Percentiles rank a stretch among this genome's conserved stretches.
phyloP scores from a whole-genome alignment of 768 basidiomycete species.

The Astraeus odoratus region DNA sequence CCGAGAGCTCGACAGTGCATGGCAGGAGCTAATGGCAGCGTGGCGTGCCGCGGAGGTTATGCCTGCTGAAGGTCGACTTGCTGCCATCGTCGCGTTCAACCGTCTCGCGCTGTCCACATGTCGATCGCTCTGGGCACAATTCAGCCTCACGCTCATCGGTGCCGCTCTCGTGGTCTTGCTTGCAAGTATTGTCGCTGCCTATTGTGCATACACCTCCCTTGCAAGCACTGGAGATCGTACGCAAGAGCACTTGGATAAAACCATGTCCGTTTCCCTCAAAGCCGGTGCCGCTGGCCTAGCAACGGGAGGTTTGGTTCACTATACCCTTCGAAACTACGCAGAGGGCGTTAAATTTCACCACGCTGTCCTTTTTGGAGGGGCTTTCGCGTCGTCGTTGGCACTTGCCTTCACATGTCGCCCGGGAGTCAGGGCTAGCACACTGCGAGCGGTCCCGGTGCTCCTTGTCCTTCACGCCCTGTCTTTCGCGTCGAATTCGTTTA shows the following conservation, averaged over 20 bases:
- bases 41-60: slow-evolving; percentile 34
- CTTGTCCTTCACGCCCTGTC: slow-evolving; percentile 63
- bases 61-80: slow-evolving; percentile 17
- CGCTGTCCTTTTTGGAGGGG: slow-evolving; percentile 41
- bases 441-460: slow-evolving; percentile 35
- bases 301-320: slow-evolving; percentile 29
- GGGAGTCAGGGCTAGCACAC: slow-evolving; percentile 21
- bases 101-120: slow-evolving; percentile 47
- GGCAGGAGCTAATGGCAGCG: slow-evolving; percentile 41
- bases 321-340: slow-evolving; percentile 27
- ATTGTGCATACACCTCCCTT: slow-evolving; percentile 49
- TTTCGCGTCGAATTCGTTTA: slow-evolving; percentile 93
- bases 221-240: slow-evolving; percentile 30
- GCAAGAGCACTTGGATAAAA: slow-evolving; percentile 36
- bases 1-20: slow-evolving; percentile 63
- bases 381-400: slow-evolving; percentile 39
- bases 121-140: slow-evolving; percentile 90
- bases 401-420: slow-evolving; percentile 39
- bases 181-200: slow-evolving; percentile 46
- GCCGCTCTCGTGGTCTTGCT: slow-evolving; percentile 62
- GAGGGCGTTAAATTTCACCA: slow-evolving; percentile 48
- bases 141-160: slow-evolving; percentile 72
- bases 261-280: slow-evolving; percentile 26
- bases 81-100: slow-evolving; percentile 18
- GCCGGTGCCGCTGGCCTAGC: slow-evolving; percentile 32